phyloP scores from a whole-genome alignment of 2,329 filamentous ascomycete genomes.

The Paraconiothyrium sp. region DNA sequence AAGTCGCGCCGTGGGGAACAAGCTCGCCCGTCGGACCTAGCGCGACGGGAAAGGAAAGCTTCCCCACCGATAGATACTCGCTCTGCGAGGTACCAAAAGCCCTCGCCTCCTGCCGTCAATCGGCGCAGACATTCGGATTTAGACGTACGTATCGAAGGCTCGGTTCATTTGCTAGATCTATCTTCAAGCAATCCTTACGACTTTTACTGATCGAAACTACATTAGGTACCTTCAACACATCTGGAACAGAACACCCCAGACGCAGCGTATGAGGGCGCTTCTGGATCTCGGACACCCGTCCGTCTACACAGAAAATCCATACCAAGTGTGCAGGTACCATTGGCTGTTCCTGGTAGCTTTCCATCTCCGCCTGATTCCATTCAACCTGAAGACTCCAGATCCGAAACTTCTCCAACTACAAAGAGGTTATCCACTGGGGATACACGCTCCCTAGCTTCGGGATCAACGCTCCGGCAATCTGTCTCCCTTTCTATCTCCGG shows the following conservation, averaged over 20 bases:
- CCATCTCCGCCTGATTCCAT: neutral
- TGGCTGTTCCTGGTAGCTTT: constrained; percentile 7
- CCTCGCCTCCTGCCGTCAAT: neutral
- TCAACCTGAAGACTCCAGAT: constrained; percentile 2
- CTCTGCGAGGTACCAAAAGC: neutral
- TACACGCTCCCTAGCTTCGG: neutral
- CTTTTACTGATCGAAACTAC: neutral
- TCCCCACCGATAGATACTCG: neutral
- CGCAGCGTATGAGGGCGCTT: neutral
- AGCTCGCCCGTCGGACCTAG: neutral
- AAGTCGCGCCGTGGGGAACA: neutral
- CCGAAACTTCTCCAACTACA: neutral
- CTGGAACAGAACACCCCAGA: neutral
- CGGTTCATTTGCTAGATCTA: too few species aligned
- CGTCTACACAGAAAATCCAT: neutral
- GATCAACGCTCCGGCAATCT: constrained; percentile 1
- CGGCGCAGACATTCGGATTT: constrained; percentile 8
- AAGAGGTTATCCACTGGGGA: neutral
- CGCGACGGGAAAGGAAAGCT: neutral
- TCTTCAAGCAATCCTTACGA: neutral
- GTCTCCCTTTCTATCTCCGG: neutral
- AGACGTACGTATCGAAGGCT: neutral
- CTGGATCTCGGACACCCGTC: neutral
- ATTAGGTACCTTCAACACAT: neutral
- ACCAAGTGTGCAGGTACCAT: neutral